Evolutionary conservation across 352 stramenopile species (phyloP), one percentile per base, ranked within the genome.

Genomic region (Globisporangium sylvaticum): DNA sequence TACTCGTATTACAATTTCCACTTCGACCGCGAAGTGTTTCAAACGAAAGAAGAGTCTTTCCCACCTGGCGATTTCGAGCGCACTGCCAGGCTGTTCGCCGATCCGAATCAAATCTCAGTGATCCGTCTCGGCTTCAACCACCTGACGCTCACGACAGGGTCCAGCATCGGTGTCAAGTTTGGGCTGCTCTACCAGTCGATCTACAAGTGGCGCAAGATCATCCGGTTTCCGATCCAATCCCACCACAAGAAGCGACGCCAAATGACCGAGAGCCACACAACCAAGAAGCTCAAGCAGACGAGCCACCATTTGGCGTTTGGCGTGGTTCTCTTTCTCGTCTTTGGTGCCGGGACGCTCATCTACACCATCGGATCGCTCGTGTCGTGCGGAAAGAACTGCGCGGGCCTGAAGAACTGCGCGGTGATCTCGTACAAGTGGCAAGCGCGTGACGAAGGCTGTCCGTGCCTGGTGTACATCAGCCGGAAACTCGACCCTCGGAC

Each of bases 51-150:
- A 3, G 77, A 78, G 32, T 61, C 68, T 14, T 72, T 85, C 10
- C 32, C 67, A 1, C 54, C 64, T 7, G 70, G 69, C 0, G 70
- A 62, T 0, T 88, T 79, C 15, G 81, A 88, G 7, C 71, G 73
- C 1, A 73, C 73, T 8, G 79, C 79, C 12, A 58, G 79, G 0
- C 60, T 89, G 0, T 83, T 83, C 48, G 79, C 75, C 42, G 71
- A 89, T 42, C 79, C 81, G 8, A 62, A 48, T 2, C 60, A 83
- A 15, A 70, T 87, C 14, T 77, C 76, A 7, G 60, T 76, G 39
- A 79, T 87, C 15, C 73, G 77, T 7, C 77, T 77, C 14, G 79
- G 70, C 8, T 87, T 88, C 61, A 70, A 71, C 25, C 79, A 80
- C 29, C 29, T 89, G 31, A 79, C 78, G 56, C 74, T 89, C 64